Evolutionary conservation across 225 moss, liverwort and hornwort genomes (phyloP), one percentile per base, ranked within the genome.

Genomic region (Physcomitrellopsis africana): DNA sequence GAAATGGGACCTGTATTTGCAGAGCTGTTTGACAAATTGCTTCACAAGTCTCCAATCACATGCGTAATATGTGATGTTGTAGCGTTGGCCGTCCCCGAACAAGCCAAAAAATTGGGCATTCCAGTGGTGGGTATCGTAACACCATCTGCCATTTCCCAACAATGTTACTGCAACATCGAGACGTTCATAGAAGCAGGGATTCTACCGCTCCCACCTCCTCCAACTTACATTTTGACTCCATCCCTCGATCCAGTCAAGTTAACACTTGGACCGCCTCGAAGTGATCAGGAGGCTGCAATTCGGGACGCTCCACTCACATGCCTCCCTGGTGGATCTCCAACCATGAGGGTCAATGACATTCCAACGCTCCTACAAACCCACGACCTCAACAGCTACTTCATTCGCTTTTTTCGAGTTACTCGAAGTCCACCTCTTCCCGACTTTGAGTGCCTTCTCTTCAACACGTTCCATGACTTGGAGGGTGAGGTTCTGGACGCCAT

Each of bases 341-440:
- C 42, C n/a, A 73, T 86, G 69, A 68, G 63, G 1, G 69, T 83
- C 13, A 69, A 22, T 3, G 72, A 83, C 19, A 53, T 86, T 15
- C 86, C 83, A 3, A 65, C 78, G 8, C 1, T 64, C 41, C 2
- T 80, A 0, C 68, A 77, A 54, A 9, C 65, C 0, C 46, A 79
- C n/a, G 68, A 81, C 10, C 44, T 76, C 1, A 56, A 73, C 0
- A 49, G 0, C 20, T 67, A 41, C 70, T 60, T 60, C 41, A 7
- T 66, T 7, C 29, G 27, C 0, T 77, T 54, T 11, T 16, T 43
- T 8, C 62, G 11, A 5, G 8, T 55, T 0, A 41, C 43, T 1
- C 24, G 16, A 0, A 74, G 11, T 10, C 73, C 73, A 0, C 14
- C 3, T 2, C 32, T 79, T 0, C n/a, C 16, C 3, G 65, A 72